Evolutionary conservation across 306 rosid species (phyloP).

Genomic region (Ormosia semicastrata): DNA sequence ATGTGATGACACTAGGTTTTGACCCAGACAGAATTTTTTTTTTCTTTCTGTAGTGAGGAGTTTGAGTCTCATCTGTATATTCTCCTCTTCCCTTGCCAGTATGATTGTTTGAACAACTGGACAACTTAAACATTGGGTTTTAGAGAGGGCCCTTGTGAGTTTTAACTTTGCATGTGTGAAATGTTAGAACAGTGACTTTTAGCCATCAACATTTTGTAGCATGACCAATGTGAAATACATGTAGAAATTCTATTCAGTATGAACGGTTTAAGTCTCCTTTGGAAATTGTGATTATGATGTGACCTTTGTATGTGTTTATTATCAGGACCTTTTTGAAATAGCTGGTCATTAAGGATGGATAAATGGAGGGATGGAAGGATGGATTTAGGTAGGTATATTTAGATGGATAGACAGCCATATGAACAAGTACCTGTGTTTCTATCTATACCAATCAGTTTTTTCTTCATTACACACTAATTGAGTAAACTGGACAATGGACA

Average conservation of each 20-base stretch:
- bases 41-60: neutral
- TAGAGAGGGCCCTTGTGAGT: neutral
- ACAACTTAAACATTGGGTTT: neutral
- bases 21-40: neutral
- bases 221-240: neutral
- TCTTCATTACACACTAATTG: neutral
- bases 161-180: neutral
- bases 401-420: neutral
- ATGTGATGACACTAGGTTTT: constrained; percentile 22
- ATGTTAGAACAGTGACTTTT: neutral
- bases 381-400: neutral
- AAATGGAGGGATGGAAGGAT: neutral
- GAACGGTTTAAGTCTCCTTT: neutral
- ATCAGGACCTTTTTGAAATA: neutral
- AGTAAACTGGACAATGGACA: neutral
- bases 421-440: neutral
- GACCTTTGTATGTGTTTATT: neutral
- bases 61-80: neutral
- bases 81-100: neutral
- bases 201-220: neutral
- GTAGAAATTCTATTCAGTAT: neutral
- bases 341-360: neutral
- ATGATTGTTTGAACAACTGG: neutral
- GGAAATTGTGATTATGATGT: neutral
- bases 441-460: neutral